Evolutionary conservation across 192 early-diverging fungal genomes (phyloP).

Genomic region (Phlyctochytrium arcticum): DNA sequence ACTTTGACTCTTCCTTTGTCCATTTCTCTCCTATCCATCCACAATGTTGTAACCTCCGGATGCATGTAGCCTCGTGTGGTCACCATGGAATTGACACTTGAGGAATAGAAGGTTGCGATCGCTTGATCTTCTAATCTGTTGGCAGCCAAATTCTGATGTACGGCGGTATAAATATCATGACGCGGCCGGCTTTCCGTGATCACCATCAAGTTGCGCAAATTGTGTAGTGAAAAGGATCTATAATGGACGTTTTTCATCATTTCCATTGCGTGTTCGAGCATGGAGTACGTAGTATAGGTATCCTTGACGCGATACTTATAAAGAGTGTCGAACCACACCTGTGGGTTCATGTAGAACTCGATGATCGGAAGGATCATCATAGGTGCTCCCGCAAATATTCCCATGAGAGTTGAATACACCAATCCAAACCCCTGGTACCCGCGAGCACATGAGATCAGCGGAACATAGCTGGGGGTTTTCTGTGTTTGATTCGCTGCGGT

Average conservation of each 20-base stretch:
- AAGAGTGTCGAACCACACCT: conserved; percentile 69
- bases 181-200: conserved; percentile 50
- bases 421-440: conserved; percentile 51
- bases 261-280: conserved; percentile 68
- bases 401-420: conserved; percentile 45
- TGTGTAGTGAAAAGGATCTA: conserved; percentile 42
- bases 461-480: conserved; percentile 20
- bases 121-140: conserved; percentile 65
- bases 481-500: background rate
- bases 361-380: conserved; percentile 62
- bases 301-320: conserved; percentile 72
- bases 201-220: conserved; percentile 62
- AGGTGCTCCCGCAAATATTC: conserved; percentile 52
- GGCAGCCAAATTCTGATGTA: conserved; percentile 45
- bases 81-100: conserved; percentile 73
- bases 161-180: conserved; percentile 31
- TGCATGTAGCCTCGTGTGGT: conserved; percentile 78
- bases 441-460: conserved; percentile 39
- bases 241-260: conserved; percentile 45
- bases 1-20: conserved; percentile 63
- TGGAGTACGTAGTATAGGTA: conserved; percentile 55
- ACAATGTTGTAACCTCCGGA: conserved; percentile 62
- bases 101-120: conserved; percentile 72
- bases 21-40: conserved; percentile 61
- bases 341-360: conserved; percentile 56